These are phyloP conservation scores for Suillus fuscotomentosus DNA, from an alignment of 768 basidiomycete genomes.

Conservation along the genomic window DNA sequence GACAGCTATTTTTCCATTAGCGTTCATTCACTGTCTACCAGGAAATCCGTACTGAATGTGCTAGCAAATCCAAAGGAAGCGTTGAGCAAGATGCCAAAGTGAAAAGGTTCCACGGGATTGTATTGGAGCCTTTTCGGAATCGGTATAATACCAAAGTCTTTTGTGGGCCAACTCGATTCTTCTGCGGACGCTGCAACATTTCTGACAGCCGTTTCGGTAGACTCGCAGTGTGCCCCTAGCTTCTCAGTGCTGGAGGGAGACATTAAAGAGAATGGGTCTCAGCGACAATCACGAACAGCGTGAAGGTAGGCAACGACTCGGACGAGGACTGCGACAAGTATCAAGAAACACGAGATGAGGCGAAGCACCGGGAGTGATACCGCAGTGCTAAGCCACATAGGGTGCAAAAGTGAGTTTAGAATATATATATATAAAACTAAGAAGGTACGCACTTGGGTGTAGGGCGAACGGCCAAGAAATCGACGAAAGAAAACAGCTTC, in stretches of 20 bases:
- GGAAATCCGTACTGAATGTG: slow-evolving; percentile 36
- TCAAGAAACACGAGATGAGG: background rate
- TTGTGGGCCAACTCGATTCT: slow-evolving; percentile 11
- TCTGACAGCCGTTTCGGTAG: background rate
- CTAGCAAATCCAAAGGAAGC: slow-evolving; percentile 61
- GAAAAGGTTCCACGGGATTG: slow-evolving; percentile 46
- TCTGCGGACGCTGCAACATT: background rate
- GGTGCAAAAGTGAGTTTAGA: background rate
- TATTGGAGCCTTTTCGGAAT: slow-evolving; percentile 58
- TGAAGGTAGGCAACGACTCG: background rate
- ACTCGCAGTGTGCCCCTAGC: background rate
- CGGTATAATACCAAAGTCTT: slow-evolving; percentile 63
- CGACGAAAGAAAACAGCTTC: background rate
- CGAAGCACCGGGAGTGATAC: background rate
- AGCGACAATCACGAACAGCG: background rate
- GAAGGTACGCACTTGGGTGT: background rate
- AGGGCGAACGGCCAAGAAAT: background rate
- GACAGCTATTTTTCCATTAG: slow-evolving; percentile 39
- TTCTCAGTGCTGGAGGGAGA: slow-evolving; percentile 10
- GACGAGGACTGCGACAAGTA: background rate
- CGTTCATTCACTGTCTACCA: background rate
- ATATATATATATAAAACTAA: background rate
- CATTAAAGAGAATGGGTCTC: slow-evolving; percentile 8
- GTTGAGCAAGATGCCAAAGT: slow-evolving; percentile 55
- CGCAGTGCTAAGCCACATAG: background rate